Evolutionary conservation across 192 early-diverging fungal species (phyloP).

Genomic region (Mortierella hygrophila): DNA sequence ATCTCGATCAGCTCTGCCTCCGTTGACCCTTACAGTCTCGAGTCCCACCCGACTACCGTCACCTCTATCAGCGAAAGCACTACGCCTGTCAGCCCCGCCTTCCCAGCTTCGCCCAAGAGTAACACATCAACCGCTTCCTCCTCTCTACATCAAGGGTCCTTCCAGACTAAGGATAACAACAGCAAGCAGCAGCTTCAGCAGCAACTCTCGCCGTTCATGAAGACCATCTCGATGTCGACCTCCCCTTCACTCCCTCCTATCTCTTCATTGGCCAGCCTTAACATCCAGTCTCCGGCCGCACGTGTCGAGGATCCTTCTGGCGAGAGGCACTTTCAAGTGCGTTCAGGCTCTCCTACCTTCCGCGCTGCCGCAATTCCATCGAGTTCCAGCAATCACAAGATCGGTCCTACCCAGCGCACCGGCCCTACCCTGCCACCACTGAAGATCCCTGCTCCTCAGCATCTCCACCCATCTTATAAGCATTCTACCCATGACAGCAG

Average conservation of each 20-base stretch:
- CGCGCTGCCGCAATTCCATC: background rate
- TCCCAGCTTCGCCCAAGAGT: constrained; percentile 38
- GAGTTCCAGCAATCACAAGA: background rate
- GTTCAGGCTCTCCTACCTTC: constrained; percentile 3
- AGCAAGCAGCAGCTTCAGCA: constrained; percentile 18
- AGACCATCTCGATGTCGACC: constrained; percentile 7
- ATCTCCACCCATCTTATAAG: constrained; percentile 38
- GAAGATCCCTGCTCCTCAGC: constrained; percentile 44
- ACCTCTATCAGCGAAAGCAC: constrained; percentile 2
- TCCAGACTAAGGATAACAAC: constrained; percentile 9
- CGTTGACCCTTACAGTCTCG: background rate
- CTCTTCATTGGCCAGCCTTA: constrained; percentile 37
- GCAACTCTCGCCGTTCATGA: constrained; percentile 44
- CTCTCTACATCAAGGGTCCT: constrained; percentile 29
- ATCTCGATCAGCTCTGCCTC: constrained; percentile 37
- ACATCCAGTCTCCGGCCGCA: constrained; percentile 31
- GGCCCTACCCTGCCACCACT: constrained; percentile 36
- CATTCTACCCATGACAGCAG: background rate
- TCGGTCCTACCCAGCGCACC: constrained; percentile 1
- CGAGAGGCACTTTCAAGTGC: constrained; percentile 9
- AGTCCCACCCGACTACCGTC: background rate
- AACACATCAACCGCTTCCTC: constrained; percentile 35
- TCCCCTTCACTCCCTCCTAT: constrained; percentile 49
- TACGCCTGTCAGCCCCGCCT: constrained; percentile 29
- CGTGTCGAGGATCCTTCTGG: background rate